These are phyloP conservation scores for Cladosporium austrohemisphaericum DNA, from an alignment of 2,329 filamentous ascomycete genomes.

Conservation along the genomic window DNA sequence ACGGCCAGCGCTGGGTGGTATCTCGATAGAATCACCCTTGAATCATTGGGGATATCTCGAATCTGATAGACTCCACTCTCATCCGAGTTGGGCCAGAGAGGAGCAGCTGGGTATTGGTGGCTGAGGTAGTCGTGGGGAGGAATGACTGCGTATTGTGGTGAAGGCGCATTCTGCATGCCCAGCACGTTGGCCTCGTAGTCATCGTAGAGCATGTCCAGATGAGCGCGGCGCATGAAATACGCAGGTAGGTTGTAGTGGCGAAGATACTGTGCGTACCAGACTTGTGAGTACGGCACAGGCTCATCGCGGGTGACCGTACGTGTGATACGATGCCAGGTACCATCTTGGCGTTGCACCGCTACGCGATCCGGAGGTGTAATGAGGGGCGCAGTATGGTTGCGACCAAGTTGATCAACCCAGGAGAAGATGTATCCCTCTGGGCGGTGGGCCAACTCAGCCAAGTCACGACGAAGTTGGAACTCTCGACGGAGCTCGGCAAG, in stretches of 20 bases:
- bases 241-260: neutral
- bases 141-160: neutral
- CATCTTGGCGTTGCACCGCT: neutral
- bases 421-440: neutral
- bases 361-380: conserved; percentile 2
- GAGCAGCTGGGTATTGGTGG: neutral
- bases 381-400: neutral
- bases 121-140: neutral
- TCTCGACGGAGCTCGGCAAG: neutral
- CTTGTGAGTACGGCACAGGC: neutral
- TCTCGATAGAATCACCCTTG: neutral
- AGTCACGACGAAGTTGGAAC: conserved; percentile 2
- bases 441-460: neutral
- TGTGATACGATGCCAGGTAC: neutral
- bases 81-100: neutral
- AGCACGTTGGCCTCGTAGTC: neutral
- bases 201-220: neutral
- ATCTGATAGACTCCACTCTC: neutral
- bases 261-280: conserved; percentile 1
- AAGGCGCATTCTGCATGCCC: neutral
- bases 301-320: neutral
- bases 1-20: neutral
- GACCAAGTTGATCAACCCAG: neutral
- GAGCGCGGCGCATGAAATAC: neutral
- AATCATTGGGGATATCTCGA: neutral